Base-by-base conservation (phyloP, 345 rosid genomes). In the Dipteronia sinensis region DNA sequence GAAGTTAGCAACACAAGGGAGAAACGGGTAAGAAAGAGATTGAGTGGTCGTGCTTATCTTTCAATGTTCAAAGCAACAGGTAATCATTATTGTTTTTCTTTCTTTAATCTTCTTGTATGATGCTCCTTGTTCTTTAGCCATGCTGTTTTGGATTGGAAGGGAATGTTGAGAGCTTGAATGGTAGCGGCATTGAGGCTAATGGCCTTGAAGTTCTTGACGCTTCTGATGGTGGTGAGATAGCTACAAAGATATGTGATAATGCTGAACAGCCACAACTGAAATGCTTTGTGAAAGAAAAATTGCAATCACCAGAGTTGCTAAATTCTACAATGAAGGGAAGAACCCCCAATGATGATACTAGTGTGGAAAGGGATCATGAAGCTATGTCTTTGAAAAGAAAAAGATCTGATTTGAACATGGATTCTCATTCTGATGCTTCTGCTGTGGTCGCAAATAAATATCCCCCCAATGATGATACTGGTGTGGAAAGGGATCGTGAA, bases 21-120 rank as follows among this genome's bases (percentile, higher is more conserved):
- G 66, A 67, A 71, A 67, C 77, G n/a, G 20, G 68, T n/a, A n/a
- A 77, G 67, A 72, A 78, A 11, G 65, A 79, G 64, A 65, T 59
- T 78, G 78, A 66, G 71, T 69, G 91, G 84, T 34, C 89, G 88
- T 80, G 78, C 88, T 73, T 90, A 84, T 56, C 83, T 73, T 72
- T 85, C 89, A 38, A 76, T 86, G 63, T 86, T 84, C 71, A 82
- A 73, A 63, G 82, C 61, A 56, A 65, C 82, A 79, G 88, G 88
- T 85, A 70, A 34, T 49, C 10, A 6, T 10, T 74, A 34, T 12
- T 11, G 25, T 69, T 73, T 55, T 59, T 46, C 27, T 29, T 40
- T 29, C n/a, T 76, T 72, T 17, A 72, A 55, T 56, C 16, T 46
- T 53, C 9, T 23, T 12, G 22, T 72, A 23, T 51, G 19, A 71